A percentile compares a stretch with the other conserved stretches of the same genome.
Conservation (phyloP, 83 land plant genomes). For the Picea engelmannii region DNA sequence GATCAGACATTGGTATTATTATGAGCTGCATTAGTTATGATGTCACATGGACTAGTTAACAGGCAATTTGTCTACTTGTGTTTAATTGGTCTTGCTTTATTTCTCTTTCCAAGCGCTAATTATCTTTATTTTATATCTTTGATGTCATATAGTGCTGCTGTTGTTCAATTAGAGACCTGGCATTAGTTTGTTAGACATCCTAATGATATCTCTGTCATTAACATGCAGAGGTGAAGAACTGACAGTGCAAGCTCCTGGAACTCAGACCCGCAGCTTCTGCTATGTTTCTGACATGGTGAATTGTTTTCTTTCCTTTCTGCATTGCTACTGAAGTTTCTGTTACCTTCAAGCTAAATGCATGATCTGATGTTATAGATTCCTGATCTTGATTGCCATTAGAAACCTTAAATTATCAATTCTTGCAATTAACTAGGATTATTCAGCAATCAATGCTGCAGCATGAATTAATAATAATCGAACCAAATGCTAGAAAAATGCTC, state of each 20-base stretch:
- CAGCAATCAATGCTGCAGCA: too few species aligned
- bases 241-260: conserved; percentile 43
- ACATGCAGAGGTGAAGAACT: conserved; percentile 46
- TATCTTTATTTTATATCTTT: not conserved
- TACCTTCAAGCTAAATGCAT: not conserved
- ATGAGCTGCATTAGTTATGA: conserved; percentile 4
- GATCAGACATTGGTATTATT: not conserved
- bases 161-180: not conserved
- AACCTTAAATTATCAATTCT: not conserved
- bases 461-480: too few species aligned
- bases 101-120: not conserved
- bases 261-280: conserved; percentile 38
- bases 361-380: not conserved
- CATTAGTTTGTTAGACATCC: not conserved
- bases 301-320: not conserved
- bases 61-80: not conserved
- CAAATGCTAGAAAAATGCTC: too few species aligned
- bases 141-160: not conserved
- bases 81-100: not conserved
- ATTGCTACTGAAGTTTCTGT: not conserved
- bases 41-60: not conserved
- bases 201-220: not conserved
- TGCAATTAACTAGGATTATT: too few species aligned
- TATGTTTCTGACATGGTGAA: conserved; percentile 35
- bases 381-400: not conserved